Percentiles rank a stretch among this genome's conserved stretches.
Conservation (phyloP, 768 basidiomycete species). For the Suillus paluster region DNA sequence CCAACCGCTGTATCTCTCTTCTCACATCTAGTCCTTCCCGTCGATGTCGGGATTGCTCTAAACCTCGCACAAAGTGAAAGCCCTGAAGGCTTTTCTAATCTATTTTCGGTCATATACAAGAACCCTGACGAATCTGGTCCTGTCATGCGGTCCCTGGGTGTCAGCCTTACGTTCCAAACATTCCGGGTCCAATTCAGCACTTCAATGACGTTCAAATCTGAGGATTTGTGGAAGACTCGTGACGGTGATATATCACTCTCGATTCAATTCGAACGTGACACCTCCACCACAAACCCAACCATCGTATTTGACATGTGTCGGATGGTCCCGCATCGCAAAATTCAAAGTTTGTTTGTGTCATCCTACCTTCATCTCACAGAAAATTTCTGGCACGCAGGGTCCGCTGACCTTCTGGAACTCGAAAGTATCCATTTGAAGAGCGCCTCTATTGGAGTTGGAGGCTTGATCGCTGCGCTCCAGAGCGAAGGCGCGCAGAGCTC, state of each 20-base stretch:
- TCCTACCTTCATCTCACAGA: neutral
- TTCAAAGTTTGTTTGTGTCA: neutral
- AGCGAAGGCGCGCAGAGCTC: neutral
- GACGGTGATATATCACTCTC: neutral
- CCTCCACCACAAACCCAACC: neutral
- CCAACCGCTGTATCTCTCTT: neutral
- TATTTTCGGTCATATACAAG: neutral
- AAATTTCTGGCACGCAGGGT: neutral
- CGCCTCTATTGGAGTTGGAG: neutral
- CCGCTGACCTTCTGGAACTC: neutral
- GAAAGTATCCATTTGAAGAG: neutral
- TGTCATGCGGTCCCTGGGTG: neutral
- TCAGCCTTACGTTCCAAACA: neutral
- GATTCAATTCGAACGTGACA: neutral
- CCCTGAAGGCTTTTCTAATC: neutral
- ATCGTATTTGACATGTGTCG: neutral
- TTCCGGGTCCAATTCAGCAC: neutral
- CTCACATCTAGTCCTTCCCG: neutral
- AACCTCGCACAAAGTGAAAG: neutral
- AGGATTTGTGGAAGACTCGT: neutral
- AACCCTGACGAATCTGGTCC: neutral
- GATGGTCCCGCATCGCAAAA: neutral
- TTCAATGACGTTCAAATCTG: neutral
- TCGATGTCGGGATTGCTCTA: neutral
- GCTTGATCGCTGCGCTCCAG: neutral